These are phyloP conservation scores for Ligustrum vulgare DNA, from an alignment of 257 asterid genomes.

Conservation along the genomic window DNA sequence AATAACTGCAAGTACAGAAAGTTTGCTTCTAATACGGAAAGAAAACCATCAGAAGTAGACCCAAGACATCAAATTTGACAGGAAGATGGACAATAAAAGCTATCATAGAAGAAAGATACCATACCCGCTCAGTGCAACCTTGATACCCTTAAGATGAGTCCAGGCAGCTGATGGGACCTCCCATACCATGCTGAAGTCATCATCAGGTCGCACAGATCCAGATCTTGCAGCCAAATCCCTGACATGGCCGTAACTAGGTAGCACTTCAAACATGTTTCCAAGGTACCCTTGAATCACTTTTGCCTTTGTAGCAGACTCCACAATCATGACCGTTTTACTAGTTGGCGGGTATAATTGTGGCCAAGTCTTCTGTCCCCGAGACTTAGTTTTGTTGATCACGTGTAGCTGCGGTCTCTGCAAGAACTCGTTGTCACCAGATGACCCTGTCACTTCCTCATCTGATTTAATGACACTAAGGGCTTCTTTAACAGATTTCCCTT, in stretches of 20 bases:
- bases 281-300: slow-evolving; percentile 94
- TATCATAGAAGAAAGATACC: slow-evolving; percentile 22
- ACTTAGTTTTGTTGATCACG: slow-evolving; percentile 30
- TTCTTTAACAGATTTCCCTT: slow-evolving; percentile 37
- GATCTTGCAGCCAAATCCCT: slow-evolving; percentile 96
- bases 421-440: slow-evolving; percentile 29
- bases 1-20: slow-evolving; percentile 4
- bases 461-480: slow-evolving; percentile 28
- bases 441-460: slow-evolving; percentile 25
- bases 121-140: slow-evolving; percentile 88
- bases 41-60: not conserved
- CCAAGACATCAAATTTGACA: slow-evolving; percentile 2
- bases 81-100: slow-evolving; percentile 2
- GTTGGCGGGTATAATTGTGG: slow-evolving; percentile 76
- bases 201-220: slow-evolving; percentile 96
- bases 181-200: slow-evolving; percentile 97
- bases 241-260: slow-evolving; percentile 93
- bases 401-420: slow-evolving; percentile 29
- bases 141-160: slow-evolving; percentile 92
- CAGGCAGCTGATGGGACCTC: slow-evolving; percentile 96
- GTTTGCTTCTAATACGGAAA: not conserved
- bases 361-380: slow-evolving; percentile 39
- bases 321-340: slow-evolving; percentile 71
- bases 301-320: slow-evolving; percentile 86
- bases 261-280: slow-evolving; percentile 90